Conservation (phyloP, 345 rosid genomes). For the Microthlaspi erraticum region DNA sequence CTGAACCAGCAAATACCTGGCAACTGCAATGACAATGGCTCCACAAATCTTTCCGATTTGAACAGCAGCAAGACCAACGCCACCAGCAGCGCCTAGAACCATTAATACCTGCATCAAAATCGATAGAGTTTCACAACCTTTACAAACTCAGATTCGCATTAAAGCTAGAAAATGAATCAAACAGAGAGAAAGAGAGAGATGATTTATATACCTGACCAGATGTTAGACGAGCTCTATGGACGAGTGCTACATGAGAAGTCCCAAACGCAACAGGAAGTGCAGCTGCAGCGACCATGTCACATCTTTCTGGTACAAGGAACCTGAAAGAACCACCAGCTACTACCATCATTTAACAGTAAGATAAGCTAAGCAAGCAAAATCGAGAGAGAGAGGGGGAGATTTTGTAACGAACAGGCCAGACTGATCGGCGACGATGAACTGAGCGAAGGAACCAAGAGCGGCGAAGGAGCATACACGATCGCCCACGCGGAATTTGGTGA, state of each 20-base stretch:
- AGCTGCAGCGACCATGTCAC: conserved; percentile 81
- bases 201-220: conserved; percentile 66
- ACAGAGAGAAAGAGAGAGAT: not conserved
- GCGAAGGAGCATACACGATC: conserved; percentile 79
- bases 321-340: conserved; percentile 41
- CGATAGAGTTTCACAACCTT: conserved; percentile 9
- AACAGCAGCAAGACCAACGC: conserved; percentile 92
- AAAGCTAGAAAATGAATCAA: not conserved
- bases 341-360: not conserved
- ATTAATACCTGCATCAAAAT: conserved; percentile 62
- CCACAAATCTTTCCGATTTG: conserved; percentile 92
- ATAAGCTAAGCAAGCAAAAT: not conserved
- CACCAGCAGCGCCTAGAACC: conserved; percentile 98
- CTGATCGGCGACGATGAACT: conserved; percentile 78
- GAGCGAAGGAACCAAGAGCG: conserved; percentile 77
- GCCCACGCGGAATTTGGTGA: conserved; percentile 71
- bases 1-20: conserved; percentile 54
- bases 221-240: conserved; percentile 74
- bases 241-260: conserved; percentile 92
- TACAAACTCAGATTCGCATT: conserved; percentile 10
- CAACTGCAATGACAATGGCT: conserved; percentile 84
- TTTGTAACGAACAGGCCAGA: conserved; percentile 53
- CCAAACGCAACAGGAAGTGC: conserved; percentile 97
- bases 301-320: conserved; percentile 74
- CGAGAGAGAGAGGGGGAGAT: not conserved